A percentile compares a stretch with the other conserved stretches of the same genome.
Evolutionary conservation across 2,329 filamentous ascomycete species (phyloP).

Genomic region (Phialophora macrospora): DNA sequence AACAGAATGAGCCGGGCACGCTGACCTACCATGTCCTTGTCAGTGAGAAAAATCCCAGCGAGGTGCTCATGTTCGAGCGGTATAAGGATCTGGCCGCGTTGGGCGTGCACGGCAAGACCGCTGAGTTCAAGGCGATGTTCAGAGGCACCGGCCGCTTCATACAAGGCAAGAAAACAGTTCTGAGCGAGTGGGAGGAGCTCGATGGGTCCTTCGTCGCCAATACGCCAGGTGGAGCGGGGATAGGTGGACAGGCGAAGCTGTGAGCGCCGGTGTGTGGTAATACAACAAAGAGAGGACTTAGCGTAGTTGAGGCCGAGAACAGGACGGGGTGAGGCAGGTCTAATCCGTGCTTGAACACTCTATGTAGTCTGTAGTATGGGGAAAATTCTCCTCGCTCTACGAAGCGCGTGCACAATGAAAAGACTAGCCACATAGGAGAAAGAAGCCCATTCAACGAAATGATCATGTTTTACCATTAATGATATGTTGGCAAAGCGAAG

Average conservation of each 20-base stretch:
- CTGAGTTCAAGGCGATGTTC: slow-evolving; percentile 38
- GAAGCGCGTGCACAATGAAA: not conserved
- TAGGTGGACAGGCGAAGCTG: slow-evolving; percentile 22
- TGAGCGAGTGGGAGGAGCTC: slow-evolving; percentile 34
- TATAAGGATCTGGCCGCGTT: slow-evolving; percentile 34
- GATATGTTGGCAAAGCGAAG: not conserved
- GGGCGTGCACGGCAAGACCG: slow-evolving; percentile 33
- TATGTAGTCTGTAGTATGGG: not conserved
- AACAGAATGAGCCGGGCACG: slow-evolving; percentile 32
- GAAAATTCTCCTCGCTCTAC: not conserved
- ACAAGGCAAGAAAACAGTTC: slow-evolving; percentile 31
- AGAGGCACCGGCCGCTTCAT: slow-evolving; percentile 32
- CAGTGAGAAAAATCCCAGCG: slow-evolving; percentile 27
- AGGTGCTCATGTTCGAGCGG: slow-evolving; percentile 36
- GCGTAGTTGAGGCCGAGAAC: not conserved
- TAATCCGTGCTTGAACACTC: not conserved
- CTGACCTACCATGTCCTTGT: slow-evolving; percentile 35
- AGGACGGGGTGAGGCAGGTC: not conserved
- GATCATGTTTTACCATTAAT: not conserved
- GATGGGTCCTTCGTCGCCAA: slow-evolving; percentile 35
- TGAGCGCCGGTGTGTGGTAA: not conserved
- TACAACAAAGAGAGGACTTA: not conserved
- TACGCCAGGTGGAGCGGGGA: slow-evolving; percentile 23
- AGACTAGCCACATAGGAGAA: not conserved
- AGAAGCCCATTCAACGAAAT: not conserved